A percentile compares a stretch with the other conserved stretches of the same genome.
phyloP scores from a whole-genome alignment of 2,329 filamentous ascomycete genomes.

The Colletotrichum spaethianum region DNA sequence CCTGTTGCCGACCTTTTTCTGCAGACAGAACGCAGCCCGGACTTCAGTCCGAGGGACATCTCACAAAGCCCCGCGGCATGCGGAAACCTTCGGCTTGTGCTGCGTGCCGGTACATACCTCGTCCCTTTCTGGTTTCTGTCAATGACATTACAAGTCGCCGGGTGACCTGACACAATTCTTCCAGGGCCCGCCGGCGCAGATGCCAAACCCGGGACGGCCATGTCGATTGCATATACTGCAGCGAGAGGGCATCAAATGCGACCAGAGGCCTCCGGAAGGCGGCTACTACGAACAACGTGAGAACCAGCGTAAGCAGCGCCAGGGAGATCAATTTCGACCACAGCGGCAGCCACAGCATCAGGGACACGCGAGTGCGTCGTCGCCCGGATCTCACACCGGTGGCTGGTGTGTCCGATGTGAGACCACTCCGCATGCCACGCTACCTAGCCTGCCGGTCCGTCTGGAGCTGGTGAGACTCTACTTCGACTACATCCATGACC shows the following conservation, averaged over 20 bases:
- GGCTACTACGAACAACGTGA: conserved; percentile 42
- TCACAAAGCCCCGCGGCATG: conserved; percentile 25
- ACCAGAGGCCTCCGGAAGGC: conserved; percentile 52
- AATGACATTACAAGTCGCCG: background rate
- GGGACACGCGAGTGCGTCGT: conserved; percentile 17
- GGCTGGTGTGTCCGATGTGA: conserved; percentile 31
- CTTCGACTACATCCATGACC: conserved; percentile 52
- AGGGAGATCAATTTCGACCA: conserved; percentile 3
- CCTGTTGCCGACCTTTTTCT: background rate
- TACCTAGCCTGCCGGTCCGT: conserved; percentile 42
- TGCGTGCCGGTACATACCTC: conserved; percentile 39
- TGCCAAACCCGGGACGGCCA: conserved; percentile 43
- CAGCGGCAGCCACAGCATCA: background rate
- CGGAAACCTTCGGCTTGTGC: conserved; percentile 44
- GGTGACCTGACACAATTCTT: conserved; percentile 29
- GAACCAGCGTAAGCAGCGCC: conserved; percentile 30
- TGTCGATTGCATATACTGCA: conserved; percentile 68
- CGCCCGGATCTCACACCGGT: conserved; percentile 20
- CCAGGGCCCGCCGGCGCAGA: conserved; percentile 40
- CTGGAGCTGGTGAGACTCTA: conserved; percentile 51
- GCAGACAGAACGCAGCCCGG: conserved; percentile 6
- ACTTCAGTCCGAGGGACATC: conserved; percentile 27
- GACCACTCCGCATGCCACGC: conserved; percentile 26
- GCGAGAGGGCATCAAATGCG: conserved; percentile 63
- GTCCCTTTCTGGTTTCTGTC: conserved; percentile 10